Evolutionary conservation across 2,329 filamentous ascomycete genomes (phyloP).

Genomic region (Monosporascus sp.): DNA sequence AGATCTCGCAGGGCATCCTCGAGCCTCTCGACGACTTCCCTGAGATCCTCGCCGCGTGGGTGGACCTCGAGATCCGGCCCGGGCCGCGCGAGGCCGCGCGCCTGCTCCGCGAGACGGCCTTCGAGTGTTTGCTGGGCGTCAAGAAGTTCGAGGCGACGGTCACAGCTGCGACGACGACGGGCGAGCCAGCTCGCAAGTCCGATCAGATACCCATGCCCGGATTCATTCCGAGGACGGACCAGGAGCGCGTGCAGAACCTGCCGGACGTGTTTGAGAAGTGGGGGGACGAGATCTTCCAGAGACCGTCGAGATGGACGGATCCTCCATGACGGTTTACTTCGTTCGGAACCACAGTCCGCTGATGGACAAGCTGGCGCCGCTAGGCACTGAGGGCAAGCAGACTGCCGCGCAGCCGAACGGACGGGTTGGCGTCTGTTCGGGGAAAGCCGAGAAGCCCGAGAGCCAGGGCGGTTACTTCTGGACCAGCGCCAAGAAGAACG

Average conservation of each 20-base stretch:
- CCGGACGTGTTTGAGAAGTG: slow-evolving; percentile 12
- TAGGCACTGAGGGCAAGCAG: slow-evolving; percentile 6
- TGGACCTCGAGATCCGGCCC: slow-evolving; percentile 11
- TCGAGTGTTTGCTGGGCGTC: slow-evolving; percentile 20
- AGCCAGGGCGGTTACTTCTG: slow-evolving; percentile 15
- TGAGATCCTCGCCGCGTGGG: slow-evolving; percentile 11
- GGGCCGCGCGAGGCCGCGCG: slow-evolving; percentile 10
- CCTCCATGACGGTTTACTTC: slow-evolving; percentile 34
- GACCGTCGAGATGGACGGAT: slow-evolving; percentile 35
- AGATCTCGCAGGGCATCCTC: slow-evolving; percentile 23
- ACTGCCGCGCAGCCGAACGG: slow-evolving; percentile 22
- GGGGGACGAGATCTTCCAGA: slow-evolving; percentile 28
- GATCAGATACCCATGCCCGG: slow-evolving; percentile 10
- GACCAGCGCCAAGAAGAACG: slow-evolving; percentile 14
- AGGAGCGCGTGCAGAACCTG: slow-evolving; percentile 21
- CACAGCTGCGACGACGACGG: too few relatives aligned
- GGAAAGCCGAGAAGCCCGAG: slow-evolving; percentile 16
- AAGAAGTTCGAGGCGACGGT: slow-evolving; percentile 20
- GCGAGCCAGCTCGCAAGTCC: not conserved
- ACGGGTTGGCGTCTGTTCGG: slow-evolving; percentile 28
- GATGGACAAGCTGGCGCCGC: slow-evolving; percentile 12
- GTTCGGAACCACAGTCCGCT: slow-evolving; percentile 18
- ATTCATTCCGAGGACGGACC: slow-evolving; percentile 21
- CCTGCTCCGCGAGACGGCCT: slow-evolving; percentile 12
- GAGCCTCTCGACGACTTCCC: slow-evolving; percentile 13